Percentiles rank a stretch among this genome's conserved stretches.
These are phyloP conservation scores for Saccharomycopsis lassenensis DNA, from an alignment of 805 yeast genomes.

Conservation along the genomic window DNA sequence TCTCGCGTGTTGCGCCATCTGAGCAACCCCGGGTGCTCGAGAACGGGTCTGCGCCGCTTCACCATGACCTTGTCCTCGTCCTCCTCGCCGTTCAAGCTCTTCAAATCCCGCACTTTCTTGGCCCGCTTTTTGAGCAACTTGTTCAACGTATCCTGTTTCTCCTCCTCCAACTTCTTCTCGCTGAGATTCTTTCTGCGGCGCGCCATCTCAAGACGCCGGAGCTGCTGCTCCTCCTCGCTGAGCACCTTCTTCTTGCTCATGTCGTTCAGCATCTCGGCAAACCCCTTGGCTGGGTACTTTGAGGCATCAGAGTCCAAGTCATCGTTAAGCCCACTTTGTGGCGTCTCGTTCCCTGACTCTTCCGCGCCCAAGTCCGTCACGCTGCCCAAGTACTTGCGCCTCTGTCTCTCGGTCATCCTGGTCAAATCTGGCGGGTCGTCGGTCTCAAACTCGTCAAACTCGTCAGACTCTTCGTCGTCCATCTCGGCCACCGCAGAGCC, in stretches of 20 bases:
- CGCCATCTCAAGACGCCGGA: conserved; percentile 78
- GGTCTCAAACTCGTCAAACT: conserved; percentile 30
- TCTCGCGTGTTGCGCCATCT: conserved; percentile 28
- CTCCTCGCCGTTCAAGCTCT: conserved; percentile 21
- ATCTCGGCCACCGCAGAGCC: conserved; percentile 10
- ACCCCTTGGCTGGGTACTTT: conserved; percentile 7
- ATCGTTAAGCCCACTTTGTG: conserved; percentile 1
- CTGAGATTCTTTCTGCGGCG: conserved; percentile 78
- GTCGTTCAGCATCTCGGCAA: conserved; percentile 29
- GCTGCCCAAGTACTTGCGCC: conserved; percentile 33
- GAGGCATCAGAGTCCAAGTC: conserved; percentile 1
- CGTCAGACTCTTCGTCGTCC: conserved; percentile 20
- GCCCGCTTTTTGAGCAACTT: conserved; percentile 80
- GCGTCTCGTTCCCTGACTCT: background rate
- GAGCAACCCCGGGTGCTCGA: conserved; percentile 35
- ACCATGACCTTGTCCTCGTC: conserved; percentile 18
- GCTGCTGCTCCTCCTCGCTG: conserved; percentile 75
- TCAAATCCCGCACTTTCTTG: conserved; percentile 44
- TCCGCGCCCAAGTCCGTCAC: conserved; percentile 2
- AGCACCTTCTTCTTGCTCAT: conserved; percentile 41
- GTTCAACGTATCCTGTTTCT: conserved; percentile 84
- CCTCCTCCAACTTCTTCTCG: conserved; percentile 78
- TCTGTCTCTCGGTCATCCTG: conserved; percentile 46
- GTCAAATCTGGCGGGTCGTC: conserved; percentile 32
- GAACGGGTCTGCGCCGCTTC: conserved; percentile 31